phyloP scores from a whole-genome alignment of 108 stramenopile species.

The Stephanodiscus triporus region DNA sequence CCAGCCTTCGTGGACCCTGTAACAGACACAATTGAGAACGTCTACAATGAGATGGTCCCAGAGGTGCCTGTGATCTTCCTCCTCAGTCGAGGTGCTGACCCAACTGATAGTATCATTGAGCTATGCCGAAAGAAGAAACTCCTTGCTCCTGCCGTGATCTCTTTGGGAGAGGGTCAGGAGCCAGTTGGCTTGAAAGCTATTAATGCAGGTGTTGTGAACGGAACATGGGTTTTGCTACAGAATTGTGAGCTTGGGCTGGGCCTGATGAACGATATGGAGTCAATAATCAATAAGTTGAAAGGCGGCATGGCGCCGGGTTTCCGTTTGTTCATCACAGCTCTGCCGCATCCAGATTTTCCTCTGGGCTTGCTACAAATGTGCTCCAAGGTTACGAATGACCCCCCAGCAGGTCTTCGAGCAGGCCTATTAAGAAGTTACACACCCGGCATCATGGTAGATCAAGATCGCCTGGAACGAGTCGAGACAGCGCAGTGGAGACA shows the following conservation, averaged over 20 bases:
- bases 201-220: slow-evolving; percentile 85
- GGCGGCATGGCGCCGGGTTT: slow-evolving; percentile 85
- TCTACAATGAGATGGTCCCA: slow-evolving; percentile 80
- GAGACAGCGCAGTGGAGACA: slow-evolving; percentile 92
- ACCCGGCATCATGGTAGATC: slow-evolving; percentile 88
- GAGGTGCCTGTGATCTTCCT: slow-evolving; percentile 90
- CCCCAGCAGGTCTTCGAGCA: slow-evolving; percentile 88
- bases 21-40: slow-evolving; percentile 90
- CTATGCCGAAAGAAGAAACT: slow-evolving; percentile 89
- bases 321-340: slow-evolving; percentile 90
- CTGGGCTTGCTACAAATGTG: slow-evolving; percentile 93
- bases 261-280: slow-evolving; percentile 89
- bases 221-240: slow-evolving; percentile 93
- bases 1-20: slow-evolving; percentile 88
- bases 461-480: slow-evolving; percentile 89
- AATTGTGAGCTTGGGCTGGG: slow-evolving; percentile 90
- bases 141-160: slow-evolving; percentile 82
- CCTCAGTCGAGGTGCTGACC: slow-evolving; percentile 88
- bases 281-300: slow-evolving; percentile 69
- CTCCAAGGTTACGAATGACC: slow-evolving; percentile 93
- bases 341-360: slow-evolving; percentile 87
- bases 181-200: slow-evolving; percentile 90
- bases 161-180: slow-evolving; percentile 93
- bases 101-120: slow-evolving; percentile 89
- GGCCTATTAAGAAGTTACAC: slow-evolving; percentile 89